Percentiles rank a stretch among this genome's conserved stretches.
phyloP scores from a whole-genome alignment of 805 yeast genomes.

The Myxozyma vanderwaltii region DNA sequence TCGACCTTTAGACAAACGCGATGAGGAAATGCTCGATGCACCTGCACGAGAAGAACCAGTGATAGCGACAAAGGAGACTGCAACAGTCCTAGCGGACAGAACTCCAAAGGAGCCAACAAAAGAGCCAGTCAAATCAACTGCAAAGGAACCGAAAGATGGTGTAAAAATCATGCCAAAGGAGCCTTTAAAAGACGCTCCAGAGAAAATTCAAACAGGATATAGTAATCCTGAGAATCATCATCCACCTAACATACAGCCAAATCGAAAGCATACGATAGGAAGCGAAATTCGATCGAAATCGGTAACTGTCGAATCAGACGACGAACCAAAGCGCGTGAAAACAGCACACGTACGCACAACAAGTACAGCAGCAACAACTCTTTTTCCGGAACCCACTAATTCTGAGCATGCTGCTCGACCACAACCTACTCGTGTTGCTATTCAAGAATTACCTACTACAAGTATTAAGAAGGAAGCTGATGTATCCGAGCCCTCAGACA shows the following conservation, averaged over 20 bases:
- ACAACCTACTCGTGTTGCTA: not conserved
- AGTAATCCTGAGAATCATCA: not conserved
- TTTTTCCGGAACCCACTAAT: not conserved
- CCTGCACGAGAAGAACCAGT: not conserved
- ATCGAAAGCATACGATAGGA: not conserved
- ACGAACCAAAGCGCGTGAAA: conserved; percentile 21
- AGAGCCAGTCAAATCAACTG: too few species aligned
- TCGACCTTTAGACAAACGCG: not conserved
- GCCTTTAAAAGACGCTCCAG: too few species aligned
- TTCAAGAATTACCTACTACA: not conserved
- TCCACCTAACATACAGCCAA: not conserved
- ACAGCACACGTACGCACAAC: conserved; percentile 5
- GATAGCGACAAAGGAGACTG: not conserved
- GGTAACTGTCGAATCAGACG: not conserved
- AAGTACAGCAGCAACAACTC: conserved; percentile 4
- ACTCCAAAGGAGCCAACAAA: too few species aligned
- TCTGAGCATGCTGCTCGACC: not conserved
- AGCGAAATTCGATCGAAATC: not conserved
- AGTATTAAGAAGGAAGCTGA: not conserved
- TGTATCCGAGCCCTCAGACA: not conserved
- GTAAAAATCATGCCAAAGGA: too few species aligned
- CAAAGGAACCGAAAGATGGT: too few species aligned
- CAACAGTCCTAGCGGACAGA: too few species aligned
- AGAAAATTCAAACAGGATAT: too few species aligned
- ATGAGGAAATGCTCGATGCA: not conserved